Conservation (phyloP, 2,329 filamentous ascomycete species). For the Cytospora piceae region DNA sequence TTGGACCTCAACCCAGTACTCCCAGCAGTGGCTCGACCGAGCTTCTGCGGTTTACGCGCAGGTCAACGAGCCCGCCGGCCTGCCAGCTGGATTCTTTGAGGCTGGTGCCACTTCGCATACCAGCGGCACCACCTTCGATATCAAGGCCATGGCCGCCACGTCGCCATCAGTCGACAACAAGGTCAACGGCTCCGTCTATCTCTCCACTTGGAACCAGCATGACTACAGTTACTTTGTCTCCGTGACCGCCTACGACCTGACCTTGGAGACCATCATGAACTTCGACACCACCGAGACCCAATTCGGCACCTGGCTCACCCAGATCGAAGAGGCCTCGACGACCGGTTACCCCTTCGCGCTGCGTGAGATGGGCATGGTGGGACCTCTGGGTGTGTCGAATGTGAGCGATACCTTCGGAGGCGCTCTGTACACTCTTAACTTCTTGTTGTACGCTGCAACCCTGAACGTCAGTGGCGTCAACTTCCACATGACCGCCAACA, state of each 20-base stretch:
- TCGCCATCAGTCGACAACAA: constrained; percentile 40
- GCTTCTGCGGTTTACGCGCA: constrained; percentile 48
- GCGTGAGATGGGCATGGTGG: constrained; percentile 55
- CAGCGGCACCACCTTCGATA: constrained; percentile 54
- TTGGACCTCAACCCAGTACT: constrained; percentile 50
- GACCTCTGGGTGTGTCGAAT: constrained; percentile 50
- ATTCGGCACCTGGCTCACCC: constrained; percentile 50
- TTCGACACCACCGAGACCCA: constrained; percentile 51
- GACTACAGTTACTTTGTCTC: constrained; percentile 58
- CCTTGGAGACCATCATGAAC: constrained; percentile 48
- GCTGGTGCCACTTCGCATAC: constrained; percentile 53
- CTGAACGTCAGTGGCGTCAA: constrained; percentile 52
- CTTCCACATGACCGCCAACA: constrained; percentile 59
- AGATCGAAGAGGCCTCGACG: constrained; percentile 45
- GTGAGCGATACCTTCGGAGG: constrained; percentile 54
- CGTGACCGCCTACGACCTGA: constrained; percentile 48
- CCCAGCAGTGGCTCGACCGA: constrained; percentile 49
- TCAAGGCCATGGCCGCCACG: constrained; percentile 44
- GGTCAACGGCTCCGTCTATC: constrained; percentile 39
- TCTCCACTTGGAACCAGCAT: constrained; percentile 54
- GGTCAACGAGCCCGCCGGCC: constrained; percentile 47
- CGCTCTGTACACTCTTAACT: constrained; percentile 57
- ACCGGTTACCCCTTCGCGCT: constrained; percentile 52
- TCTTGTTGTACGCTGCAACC: constrained; percentile 52
- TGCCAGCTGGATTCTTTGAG: constrained; percentile 51